A percentile compares a stretch with the other conserved stretches of the same genome.
Conservation (phyloP, 768 basidiomycete species). For the Grammothele lineata region DNA sequence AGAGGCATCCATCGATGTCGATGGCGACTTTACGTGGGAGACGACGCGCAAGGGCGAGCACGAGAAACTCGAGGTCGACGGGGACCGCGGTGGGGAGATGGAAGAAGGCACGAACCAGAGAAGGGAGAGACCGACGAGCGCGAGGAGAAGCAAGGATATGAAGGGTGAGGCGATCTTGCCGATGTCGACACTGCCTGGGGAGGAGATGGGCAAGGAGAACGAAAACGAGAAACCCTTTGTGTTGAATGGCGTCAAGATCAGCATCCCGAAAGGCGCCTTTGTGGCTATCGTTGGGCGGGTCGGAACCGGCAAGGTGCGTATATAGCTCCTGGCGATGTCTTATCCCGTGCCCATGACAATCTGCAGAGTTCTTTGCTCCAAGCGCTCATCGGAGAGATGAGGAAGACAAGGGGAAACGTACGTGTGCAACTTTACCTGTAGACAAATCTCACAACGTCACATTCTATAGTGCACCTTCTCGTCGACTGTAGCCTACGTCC, state of each 20-base stretch:
- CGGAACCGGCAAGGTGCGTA: conserved; percentile 58
- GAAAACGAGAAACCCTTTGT: conserved; percentile 50
- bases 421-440: too few species aligned
- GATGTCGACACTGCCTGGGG: too few species aligned
- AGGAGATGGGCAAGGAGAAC: conserved; percentile 8
- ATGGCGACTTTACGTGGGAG: conserved; percentile 83
- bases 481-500: conserved; percentile 53
- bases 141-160: neutral
- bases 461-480: conserved; percentile 36
- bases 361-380: conserved; percentile 64
- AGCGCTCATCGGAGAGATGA: conserved; percentile 83
- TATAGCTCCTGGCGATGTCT: neutral
- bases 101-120: conserved; percentile 4
- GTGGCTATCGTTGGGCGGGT: conserved; percentile 77
- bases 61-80: too few species aligned
- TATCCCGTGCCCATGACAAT: too few species aligned
- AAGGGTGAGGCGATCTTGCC: too few species aligned
- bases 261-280: conserved; percentile 72
- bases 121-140: neutral
- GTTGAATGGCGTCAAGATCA: conserved; percentile 58
- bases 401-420: conserved; percentile 53
- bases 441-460: neutral
- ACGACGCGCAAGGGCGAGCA: conserved; percentile 34
- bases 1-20: conserved; percentile 60
- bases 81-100: neutral